These are phyloP conservation scores for Fomitopsis schrenkii DNA, from an alignment of 1,284 basidiomycete genomes.

Conservation along the genomic window DNA sequence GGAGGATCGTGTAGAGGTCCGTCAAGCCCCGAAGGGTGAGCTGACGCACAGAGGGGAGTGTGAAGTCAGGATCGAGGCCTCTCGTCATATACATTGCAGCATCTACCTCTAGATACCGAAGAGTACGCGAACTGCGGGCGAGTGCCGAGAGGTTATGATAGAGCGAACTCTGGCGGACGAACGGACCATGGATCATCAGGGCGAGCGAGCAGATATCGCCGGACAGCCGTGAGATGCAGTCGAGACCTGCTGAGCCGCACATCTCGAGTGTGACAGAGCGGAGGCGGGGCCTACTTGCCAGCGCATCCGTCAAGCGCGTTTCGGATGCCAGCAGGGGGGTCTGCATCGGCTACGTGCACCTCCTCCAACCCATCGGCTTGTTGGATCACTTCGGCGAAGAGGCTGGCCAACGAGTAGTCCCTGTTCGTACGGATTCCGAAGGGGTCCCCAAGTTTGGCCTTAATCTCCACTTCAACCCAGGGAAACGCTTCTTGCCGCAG, in stretches of 20 bases:
- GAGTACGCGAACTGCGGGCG: not conserved
- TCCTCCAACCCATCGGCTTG: too few species aligned
- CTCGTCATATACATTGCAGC: not conserved
- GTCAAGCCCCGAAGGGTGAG: not conserved
- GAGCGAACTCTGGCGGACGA: not conserved
- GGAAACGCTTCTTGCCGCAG: too few species aligned
- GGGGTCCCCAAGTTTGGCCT: too few species aligned
- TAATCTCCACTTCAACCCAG: too few species aligned
- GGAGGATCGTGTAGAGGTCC: not conserved
- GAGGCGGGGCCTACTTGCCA: not conserved
- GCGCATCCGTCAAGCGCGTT: not conserved
- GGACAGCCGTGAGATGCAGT: not conserved
- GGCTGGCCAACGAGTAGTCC: too few species aligned
- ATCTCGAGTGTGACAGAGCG: not conserved
- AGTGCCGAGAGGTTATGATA: not conserved
- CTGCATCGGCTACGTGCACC: not conserved
- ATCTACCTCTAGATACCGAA: not conserved
- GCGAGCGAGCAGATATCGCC: not conserved
- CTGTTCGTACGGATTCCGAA: too few species aligned
- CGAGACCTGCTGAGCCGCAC: not conserved
- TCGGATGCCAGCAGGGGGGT: not conserved
- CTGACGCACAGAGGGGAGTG: not conserved
- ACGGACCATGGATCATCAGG: not conserved
- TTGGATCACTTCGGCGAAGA: not conserved
- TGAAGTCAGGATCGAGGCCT: not conserved